These are phyloP conservation scores for Scedosporium apiospermum DNA, from an alignment of 2,329 filamentous ascomycete genomes.

Conservation along the genomic window DNA sequence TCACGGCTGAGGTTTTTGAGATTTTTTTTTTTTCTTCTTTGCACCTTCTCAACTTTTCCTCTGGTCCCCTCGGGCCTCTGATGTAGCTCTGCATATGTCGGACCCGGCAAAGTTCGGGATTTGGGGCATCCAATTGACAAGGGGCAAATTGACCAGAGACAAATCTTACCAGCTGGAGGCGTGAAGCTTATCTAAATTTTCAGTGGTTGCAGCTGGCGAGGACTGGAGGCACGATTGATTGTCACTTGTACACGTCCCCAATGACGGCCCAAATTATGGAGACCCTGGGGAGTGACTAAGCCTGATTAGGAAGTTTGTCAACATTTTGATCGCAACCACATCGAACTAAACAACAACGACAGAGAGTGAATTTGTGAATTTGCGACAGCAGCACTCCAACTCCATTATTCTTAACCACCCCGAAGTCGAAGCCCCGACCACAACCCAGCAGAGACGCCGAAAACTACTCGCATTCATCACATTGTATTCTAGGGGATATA, in stretches of 20 bases:
- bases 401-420: no score
- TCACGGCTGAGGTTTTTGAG: conserved; percentile 3
- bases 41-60: background rate
- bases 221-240: background rate
- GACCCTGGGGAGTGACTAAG: background rate
- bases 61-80: background rate
- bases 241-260: background rate
- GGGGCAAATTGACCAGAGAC: background rate
- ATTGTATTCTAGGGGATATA: no score
- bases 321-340: conserved; percentile 2
- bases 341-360: background rate
- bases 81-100: conserved; percentile 1
- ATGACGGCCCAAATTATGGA: background rate
- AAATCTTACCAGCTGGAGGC: background rate
- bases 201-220: background rate
- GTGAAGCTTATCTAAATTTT: no score
- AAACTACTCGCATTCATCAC: no score
- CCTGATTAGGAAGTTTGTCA: conserved; percentile 2
- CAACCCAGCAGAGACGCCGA: no score
- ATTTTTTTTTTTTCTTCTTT: background rate
- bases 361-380: no score
- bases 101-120: conserved; percentile 6
- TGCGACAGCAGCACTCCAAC: background rate
- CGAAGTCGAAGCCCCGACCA: no score
- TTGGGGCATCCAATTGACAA: background rate